Base-by-base conservation (phyloP, 78 protist species). In the Acrasis kona region DNA sequence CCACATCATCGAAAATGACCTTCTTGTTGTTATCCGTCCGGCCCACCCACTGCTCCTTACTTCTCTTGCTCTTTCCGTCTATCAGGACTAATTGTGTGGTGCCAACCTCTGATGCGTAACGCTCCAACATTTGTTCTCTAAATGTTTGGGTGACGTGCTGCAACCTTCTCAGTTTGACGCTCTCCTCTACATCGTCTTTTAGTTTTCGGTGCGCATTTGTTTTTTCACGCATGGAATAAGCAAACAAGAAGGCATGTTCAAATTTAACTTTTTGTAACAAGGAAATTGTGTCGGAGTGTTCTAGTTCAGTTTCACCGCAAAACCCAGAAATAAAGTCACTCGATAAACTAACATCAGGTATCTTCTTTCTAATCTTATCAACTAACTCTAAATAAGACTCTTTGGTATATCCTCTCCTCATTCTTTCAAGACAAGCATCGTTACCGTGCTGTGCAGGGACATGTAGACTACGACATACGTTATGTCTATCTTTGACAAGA, bases 301-400 rank as follows among this genome's bases (percentile, higher is more conserved):
- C 95, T 3, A 70, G 86, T 12, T 94, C 94, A 1, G 92, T 89
- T 78, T 94, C 97, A 3, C 92, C 94, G 67, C 97, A 93, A 68
- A 93, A 93, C 37, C 97, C 97, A 35, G 79, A 35, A 34, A 94
- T 94, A 28, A 94, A 72, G 66, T 94, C 97, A 28, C 91, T 73
- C 3, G 88, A 77, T 19, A 86, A 64, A 1, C 72, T 34, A n/a
- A 75, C 74, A 6, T 29, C 42, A 40, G 78, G 69, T 69, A 28
- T n/a, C 50, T 30, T 2, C 5, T 10, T 37, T 8, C 78, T 39
- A n/a, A 87, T 74, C 10, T 42, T 12, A 12, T 36, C 79, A 10
- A 87, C 74, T 32, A 91, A 66, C 39, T 71, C 82, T n/a, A 86
- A 58, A 64, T 91, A 91, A n/a, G 87, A 72, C 38, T 88, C 92